phyloP scores from a whole-genome alignment of 257 asterid species.

The Apocynum venetum region DNA sequence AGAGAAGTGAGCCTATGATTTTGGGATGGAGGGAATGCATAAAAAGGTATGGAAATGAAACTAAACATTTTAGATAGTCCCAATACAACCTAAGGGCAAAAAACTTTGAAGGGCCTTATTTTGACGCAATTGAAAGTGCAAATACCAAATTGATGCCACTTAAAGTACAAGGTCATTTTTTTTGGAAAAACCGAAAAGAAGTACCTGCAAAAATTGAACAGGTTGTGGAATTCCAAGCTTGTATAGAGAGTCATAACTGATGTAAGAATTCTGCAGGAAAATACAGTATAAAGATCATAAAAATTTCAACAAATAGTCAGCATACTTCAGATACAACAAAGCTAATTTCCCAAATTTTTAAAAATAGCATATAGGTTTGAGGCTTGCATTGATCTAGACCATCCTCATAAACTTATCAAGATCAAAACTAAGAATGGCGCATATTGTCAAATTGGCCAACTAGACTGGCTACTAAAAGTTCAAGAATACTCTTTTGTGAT shows the following conservation, averaged over 20 bases:
- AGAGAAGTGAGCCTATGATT: no score
- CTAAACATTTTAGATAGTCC: not conserved
- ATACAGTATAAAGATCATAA: not conserved
- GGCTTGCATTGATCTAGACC: not conserved
- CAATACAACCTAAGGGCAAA: not conserved
- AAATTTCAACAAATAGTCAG: not conserved
- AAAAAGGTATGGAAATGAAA: not conserved
- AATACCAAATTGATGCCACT: not conserved
- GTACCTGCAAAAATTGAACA: conserved; percentile 84
- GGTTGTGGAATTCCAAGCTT: conserved; percentile 97
- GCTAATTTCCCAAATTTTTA: not conserved
- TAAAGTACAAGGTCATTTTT: not conserved
- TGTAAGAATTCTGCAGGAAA: conserved; percentile 65
- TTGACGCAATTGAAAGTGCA: not conserved
- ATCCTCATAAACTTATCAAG: not conserved
- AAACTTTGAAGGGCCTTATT: not conserved
- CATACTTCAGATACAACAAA: not conserved
- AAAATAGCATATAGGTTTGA: not conserved
- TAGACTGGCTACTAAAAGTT: not conserved
- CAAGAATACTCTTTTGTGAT: not conserved
- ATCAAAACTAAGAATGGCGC: not conserved
- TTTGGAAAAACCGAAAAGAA: not conserved
- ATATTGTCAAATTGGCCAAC: not conserved
- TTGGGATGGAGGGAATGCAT: no score
- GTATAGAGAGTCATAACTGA: conserved; percentile 70